These are phyloP conservation scores for Ustilago hordei DNA, from an alignment of 1,284 basidiomycete genomes.

Conservation along the genomic window DNA sequence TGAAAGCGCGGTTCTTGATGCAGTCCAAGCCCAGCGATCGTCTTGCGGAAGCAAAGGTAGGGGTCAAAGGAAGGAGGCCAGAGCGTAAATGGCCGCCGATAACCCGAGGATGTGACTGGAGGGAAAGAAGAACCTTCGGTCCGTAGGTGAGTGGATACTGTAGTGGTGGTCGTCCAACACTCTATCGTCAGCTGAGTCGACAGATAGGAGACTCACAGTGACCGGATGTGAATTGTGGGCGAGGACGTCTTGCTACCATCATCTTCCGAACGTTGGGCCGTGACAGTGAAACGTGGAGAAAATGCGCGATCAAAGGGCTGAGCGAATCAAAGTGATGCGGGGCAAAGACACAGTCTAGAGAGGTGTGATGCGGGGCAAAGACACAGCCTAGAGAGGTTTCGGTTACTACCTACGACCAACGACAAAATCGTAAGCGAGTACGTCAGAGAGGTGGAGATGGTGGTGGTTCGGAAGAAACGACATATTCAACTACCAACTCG, in stretches of 20 bases:
- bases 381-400: neutral
- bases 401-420: too few relatives aligned
- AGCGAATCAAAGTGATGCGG: slow-evolving; percentile 12
- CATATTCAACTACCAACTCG: too few relatives aligned
- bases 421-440: too few relatives aligned
- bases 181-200: neutral
- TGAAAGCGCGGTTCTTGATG: neutral
- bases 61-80: neutral
- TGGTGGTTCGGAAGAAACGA: too few relatives aligned
- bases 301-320: neutral
- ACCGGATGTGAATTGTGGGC: neutral
- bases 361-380: neutral
- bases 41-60: neutral
- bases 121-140: neutral
- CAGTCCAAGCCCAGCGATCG: neutral
- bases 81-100: neutral
- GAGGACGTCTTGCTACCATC: slow-evolving; percentile 9
- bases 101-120: neutral
- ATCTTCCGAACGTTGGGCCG: neutral
- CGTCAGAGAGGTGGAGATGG: too few relatives aligned
- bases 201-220: neutral
- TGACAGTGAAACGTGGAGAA: too few relatives aligned
- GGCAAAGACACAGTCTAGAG: neutral
- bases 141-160: neutral
- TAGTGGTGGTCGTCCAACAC: neutral